Evolutionary conservation across 78 protist species (phyloP), one percentile per base, ranked within the genome.

Genomic region (Speleostelium caveatum): DNA sequence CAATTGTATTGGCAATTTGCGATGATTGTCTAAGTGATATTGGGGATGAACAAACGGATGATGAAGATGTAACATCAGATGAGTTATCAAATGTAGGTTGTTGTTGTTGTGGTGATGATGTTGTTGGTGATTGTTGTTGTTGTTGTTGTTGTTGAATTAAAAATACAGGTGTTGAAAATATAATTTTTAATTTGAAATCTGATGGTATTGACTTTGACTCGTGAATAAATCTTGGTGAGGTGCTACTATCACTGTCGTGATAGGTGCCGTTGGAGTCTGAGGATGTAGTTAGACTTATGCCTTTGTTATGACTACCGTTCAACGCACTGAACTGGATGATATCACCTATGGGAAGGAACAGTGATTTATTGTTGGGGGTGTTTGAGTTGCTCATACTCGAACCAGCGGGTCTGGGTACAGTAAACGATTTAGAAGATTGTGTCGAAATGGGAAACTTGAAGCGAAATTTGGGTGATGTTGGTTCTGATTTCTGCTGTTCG

Each of bases 171-270:
- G n/a, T n/a, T 10, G 22, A 51, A 74, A 28, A 74, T 58, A 21
- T 58, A 58, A 74, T 38, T 38, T n/a, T 36, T 14, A 74, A n/a
- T 36, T 19, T 41, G 36, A 58, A 58, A 14, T 58, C 68, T 8
- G 66, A 53, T 58, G 83, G 83, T 58, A 74, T 58, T 7, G 30
- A 35, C 58, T 66, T 78, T 2, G 75, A 60, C 24, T 78, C 87
- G 26, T 74, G 83, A 26, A 33, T 26, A 38, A 74, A 24, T 59
- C 83, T 74, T 58, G 83, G 83, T 38, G 83, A 42, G 28, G 55
- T 16, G n/a, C n/a, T n/a, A n/a, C n/a, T n/a, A n/a, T n/a, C n/a
- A n/a, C n/a, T n/a, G n/a, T n/a, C n/a, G n/a, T n/a, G n/a, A n/a
- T n/a, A 55, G 75, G 65, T 61, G 68, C 24, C 16, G 26, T 35